Evolutionary conservation across 805 yeast species (phyloP).

Genomic region (Lachancea thermotolerans): DNA sequence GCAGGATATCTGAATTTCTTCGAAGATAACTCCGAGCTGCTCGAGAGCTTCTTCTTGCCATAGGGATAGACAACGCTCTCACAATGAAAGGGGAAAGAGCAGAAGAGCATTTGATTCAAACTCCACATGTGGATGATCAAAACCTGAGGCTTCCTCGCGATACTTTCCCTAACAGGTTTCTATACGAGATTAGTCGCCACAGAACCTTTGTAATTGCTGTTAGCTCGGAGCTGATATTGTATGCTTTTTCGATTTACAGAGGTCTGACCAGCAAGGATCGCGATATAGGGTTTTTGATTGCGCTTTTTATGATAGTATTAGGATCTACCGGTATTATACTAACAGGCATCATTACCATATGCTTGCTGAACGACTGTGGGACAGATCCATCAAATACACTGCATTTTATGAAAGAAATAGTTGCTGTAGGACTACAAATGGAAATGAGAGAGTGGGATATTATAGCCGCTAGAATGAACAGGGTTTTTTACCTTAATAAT

Average conservation of each 20-base stretch:
- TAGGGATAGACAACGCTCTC: too few relatives aligned
- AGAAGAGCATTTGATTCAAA: too few relatives aligned
- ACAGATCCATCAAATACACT: slow-evolving; percentile 1
- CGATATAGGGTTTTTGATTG: not conserved
- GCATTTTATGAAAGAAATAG: slow-evolving; percentile 6
- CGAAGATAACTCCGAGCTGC: too few relatives aligned
- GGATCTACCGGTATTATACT: not conserved
- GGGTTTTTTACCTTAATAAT: slow-evolving; percentile 4
- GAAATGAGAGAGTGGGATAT: slow-evolving; percentile 8
- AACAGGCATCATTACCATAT: not conserved
- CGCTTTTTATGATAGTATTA: not conserved
- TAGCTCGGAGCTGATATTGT: not conserved
- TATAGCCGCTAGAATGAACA: slow-evolving; percentile 7
- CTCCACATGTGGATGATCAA: too few relatives aligned
- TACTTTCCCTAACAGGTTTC: not conserved
- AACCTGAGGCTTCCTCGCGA: not conserved
- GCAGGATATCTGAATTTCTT: too few relatives aligned
- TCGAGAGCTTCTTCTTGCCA: too few relatives aligned
- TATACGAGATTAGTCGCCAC: not conserved
- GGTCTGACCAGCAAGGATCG: too few relatives aligned
- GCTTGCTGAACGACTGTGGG: not conserved
- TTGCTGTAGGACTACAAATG: slow-evolving; percentile 4
- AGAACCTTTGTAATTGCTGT: not conserved
- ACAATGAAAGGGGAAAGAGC: too few relatives aligned
- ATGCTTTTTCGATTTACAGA: not conserved